Conservation (phyloP, 148 eudicot genomes). For the Fagopyrum esculentum region DNA sequence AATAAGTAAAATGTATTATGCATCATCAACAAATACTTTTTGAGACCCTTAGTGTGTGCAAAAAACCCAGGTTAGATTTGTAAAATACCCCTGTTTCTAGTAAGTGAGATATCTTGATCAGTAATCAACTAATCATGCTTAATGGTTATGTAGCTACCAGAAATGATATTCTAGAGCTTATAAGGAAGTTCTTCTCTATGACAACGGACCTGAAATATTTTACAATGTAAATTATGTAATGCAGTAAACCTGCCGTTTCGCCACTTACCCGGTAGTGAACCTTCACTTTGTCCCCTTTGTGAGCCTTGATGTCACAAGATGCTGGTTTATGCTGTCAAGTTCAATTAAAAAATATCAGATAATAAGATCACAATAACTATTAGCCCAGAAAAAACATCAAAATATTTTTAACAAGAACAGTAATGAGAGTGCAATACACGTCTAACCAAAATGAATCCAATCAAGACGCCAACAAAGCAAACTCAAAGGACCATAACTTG, state of each 20-base stretch:
- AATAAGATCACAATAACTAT: not conserved
- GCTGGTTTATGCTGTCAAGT: slow-evolving; percentile 70
- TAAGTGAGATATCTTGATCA: not conserved
- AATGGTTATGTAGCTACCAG: not conserved
- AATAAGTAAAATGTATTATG: not conserved
- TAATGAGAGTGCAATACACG: no score
- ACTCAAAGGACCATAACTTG: no score
- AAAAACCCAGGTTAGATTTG: not conserved
- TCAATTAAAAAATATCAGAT: slow-evolving; percentile 8
- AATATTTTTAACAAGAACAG: not conserved
- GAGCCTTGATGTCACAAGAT: slow-evolving; percentile 83
- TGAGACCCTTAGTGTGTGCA: not conserved
- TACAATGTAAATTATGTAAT: not conserved
- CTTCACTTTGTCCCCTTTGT: slow-evolving; percentile 81
- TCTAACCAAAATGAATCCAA: no score
- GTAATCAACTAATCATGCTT: not conserved
- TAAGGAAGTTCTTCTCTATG: not conserved
- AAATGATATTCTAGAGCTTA: not conserved
- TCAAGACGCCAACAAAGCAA: no score
- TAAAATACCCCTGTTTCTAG: not conserved
- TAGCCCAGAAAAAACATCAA: not conserved
- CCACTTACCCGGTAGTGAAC: slow-evolving; percentile 91
- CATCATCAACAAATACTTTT: not conserved
- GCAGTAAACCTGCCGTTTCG: not conserved
- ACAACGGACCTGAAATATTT: not conserved